These are phyloP conservation scores for Pseudofabraea citricarpa DNA, from an alignment of 2,329 filamentous ascomycete genomes.

Conservation along the genomic window DNA sequence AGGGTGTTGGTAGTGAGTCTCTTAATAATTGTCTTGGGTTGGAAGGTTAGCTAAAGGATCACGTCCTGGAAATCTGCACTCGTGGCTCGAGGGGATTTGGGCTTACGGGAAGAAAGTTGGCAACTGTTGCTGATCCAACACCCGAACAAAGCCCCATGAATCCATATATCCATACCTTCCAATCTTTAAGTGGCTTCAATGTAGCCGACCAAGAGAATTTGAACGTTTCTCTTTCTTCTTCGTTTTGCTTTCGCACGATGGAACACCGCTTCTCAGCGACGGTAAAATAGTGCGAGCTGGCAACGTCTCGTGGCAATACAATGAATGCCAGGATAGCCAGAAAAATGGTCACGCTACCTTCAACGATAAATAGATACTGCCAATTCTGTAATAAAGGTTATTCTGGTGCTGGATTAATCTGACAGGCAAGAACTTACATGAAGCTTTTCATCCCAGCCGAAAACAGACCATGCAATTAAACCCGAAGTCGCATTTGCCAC, in stretches of 20 bases:
- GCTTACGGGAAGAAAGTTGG: conserved; percentile 1
- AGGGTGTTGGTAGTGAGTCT: not conserved
- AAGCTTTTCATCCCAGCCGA: not conserved
- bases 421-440: too few species aligned
- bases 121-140: not conserved
- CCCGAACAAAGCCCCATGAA: not conserved
- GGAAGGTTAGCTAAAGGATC: too few species aligned
- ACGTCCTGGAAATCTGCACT: not conserved
- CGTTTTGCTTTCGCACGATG: not conserved
- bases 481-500: not conserved
- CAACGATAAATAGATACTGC: not conserved
- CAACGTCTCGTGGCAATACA: not conserved
- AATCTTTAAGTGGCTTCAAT: not conserved
- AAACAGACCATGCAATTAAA: not conserved
- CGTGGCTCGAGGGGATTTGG: not conserved
- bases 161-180: not conserved
- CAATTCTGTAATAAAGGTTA: not conserved
- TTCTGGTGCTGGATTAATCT: too few species aligned
- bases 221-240: not conserved
- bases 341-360: not conserved
- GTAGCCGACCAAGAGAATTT: not conserved
- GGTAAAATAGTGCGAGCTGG: not conserved
- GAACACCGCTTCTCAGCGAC: not conserved
- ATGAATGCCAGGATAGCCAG: not conserved
- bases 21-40: not conserved